Base-by-base conservation (phyloP, 2,329 filamentous ascomycete species). In the Colletotrichum tamarilloi region DNA sequence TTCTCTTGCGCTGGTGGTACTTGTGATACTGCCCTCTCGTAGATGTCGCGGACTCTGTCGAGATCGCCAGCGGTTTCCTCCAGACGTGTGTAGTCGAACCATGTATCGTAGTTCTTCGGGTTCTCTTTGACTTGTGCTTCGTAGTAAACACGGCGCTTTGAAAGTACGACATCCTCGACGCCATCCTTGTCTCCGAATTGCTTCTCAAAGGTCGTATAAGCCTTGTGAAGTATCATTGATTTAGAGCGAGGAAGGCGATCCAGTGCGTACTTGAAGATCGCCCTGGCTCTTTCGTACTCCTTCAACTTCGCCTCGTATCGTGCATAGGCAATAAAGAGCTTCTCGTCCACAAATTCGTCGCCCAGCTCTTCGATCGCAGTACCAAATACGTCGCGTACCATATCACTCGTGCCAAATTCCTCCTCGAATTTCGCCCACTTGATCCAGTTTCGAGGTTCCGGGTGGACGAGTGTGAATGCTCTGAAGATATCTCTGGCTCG, bases 391-490 rank as follows among this genome's bases (percentile, higher is more conserved):
- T 98, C 95, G 26, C 97, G 90, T 7, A 99, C 97, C 76, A 96
- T 83, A 78, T 98, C 96, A 79, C 93, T 96, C 1, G 95, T 98
- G 9, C 97, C 97, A 77, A 92, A 94, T 80, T 99, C 97, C 81
- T 98, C 96, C 82, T 99, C 97, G 77, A 98, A 99, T 75, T 94
- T 94, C 73, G 96, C 93, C 97, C 97, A 99, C 81, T 98, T 98
- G 84, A 99, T 97, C 95, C 96, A 99, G 80, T 98, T 98, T 78
- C 94, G 91, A 26, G 97, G 94, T 79, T 98, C 96, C 0, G 97
- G 95, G 77, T 98, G 97, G 9, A 98, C 94, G 73, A 95, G 89
- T 1, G 95, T 98, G 79, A 98, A 98, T 32, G 94, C 89, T 80
- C 94, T 91, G 81, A 97, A 98, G 76, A 99, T 96, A 57, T 93